Evolutionary conservation across 257 asterid species (phyloP).

Genomic region (Cordia subcordata): DNA sequence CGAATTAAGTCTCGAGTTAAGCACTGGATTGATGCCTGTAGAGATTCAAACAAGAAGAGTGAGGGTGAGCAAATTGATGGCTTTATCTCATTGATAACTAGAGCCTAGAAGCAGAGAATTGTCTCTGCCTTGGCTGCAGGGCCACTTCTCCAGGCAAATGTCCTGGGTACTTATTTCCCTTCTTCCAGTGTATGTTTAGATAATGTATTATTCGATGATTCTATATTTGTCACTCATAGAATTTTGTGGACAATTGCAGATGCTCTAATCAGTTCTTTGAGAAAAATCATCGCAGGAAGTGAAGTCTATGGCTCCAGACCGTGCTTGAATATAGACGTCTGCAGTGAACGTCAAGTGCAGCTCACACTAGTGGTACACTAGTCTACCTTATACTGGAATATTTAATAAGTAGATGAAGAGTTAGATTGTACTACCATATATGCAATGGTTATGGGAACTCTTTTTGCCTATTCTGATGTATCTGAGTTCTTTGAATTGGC

Average conservation of each 20-base stretch:
- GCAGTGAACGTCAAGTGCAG: slow-evolving; percentile 81
- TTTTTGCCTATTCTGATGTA: too few species aligned
- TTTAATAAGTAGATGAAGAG: background rate
- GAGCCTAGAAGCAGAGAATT: background rate
- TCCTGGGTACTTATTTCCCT: slow-evolving; percentile 1
- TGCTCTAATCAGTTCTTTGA: slow-evolving; percentile 56
- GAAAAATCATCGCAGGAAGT: slow-evolving; percentile 55
- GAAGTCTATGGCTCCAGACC: slow-evolving; percentile 76
- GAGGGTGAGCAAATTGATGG: slow-evolving; percentile 54
- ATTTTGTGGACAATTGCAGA: slow-evolving; percentile 28
- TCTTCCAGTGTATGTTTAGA: background rate
- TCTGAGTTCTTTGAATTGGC: background rate
- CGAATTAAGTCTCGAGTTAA: slow-evolving; percentile 72
- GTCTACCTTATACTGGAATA: background rate
- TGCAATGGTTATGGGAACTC: too few species aligned
- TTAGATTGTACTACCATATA: slow-evolving; percentile 4
- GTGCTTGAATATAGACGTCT: slow-evolving; percentile 66
- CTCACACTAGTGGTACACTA: slow-evolving; percentile 59
- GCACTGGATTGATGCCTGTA: slow-evolving; percentile 60
- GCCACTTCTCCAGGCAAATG: background rate
- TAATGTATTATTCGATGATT: background rate
- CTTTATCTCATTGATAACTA: background rate
- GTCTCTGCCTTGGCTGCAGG: background rate
- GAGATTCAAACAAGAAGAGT: slow-evolving; percentile 33
- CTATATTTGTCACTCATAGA: slow-evolving; percentile 1